These are phyloP conservation scores for Articulospora tetracladia DNA, from an alignment of 495 filamentous ascomycete genomes.

Conservation along the genomic window DNA sequence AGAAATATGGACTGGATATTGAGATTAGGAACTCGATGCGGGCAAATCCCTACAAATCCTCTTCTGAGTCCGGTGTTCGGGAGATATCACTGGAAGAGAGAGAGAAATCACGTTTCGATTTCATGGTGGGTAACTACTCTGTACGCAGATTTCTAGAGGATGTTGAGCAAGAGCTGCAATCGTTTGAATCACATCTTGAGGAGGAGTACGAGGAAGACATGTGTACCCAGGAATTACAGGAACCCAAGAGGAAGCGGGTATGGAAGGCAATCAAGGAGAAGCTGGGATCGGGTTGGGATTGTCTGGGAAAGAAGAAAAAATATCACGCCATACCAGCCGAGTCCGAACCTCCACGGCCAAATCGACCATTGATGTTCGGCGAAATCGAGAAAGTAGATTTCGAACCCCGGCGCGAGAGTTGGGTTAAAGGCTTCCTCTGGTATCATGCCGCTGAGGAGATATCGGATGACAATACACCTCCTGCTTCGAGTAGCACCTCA, in stretches of 20 bases:
- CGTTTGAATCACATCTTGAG: not conserved
- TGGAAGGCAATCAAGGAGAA: not conserved
- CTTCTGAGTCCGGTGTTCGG: not conserved
- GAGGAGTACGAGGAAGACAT: not conserved
- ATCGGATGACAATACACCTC: not conserved
- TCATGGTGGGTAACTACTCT: slow-evolving; percentile 17
- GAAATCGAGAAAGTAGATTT: not conserved
- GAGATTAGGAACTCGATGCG: slow-evolving; percentile 4
- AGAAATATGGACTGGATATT: slow-evolving; percentile 12
- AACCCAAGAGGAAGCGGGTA: not conserved
- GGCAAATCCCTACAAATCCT: not conserved
- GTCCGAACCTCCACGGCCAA: not conserved
- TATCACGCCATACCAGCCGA: not conserved
- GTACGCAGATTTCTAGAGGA: slow-evolving; percentile 6
- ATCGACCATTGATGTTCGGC: not conserved
- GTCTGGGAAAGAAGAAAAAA: not conserved
- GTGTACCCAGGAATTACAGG: not conserved
- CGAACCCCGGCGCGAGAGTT: not conserved
- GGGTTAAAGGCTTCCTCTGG: slow-evolving; percentile 1
- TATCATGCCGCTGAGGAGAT: not conserved
- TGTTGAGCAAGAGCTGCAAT: not conserved
- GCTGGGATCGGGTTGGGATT: not conserved
- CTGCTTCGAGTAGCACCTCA: not conserved
- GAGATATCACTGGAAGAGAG: not conserved
- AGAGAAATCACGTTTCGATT: slow-evolving; percentile 1